phyloP scores from a whole-genome alignment of 129 eudicot species.

The Chrysanthemum lavandulifolium region DNA sequence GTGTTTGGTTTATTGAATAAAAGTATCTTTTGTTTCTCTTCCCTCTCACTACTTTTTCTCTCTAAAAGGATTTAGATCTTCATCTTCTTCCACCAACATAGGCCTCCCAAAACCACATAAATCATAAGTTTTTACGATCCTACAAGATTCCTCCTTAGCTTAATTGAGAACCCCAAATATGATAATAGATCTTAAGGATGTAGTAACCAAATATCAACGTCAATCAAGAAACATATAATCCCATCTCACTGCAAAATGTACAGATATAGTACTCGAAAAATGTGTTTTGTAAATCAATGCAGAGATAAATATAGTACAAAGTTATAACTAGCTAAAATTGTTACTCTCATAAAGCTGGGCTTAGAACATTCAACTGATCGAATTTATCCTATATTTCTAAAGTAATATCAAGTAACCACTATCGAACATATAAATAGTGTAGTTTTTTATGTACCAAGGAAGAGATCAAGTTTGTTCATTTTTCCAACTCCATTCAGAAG shows the following conservation, averaged over 20 bases:
- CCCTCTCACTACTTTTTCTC: too few species aligned
- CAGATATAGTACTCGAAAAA: constrained; percentile 7
- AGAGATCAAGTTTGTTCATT: neutral
- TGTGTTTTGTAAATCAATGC: neutral
- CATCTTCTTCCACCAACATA: too few species aligned
- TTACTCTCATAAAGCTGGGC: too few species aligned
- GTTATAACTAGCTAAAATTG: neutral
- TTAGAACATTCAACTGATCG: neutral
- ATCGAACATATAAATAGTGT: neutral
- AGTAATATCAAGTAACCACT: constrained; percentile 9
- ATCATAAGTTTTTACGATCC: too few species aligned
- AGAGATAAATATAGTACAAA: too few species aligned
- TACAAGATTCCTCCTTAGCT: too few species aligned
- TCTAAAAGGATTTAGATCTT: too few species aligned
- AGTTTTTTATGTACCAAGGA: neutral
- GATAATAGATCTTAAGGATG: constrained; percentile 6
- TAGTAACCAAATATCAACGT: neutral
- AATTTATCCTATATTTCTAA: neutral
- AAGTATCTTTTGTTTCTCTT: too few species aligned
- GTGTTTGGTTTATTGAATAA: too few species aligned
- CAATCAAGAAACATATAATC: neutral
- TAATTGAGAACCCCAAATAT: neutral
- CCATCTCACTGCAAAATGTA: constrained; percentile 17
- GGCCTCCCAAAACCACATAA: too few species aligned
- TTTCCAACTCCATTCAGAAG: too few species aligned